These are phyloP conservation scores for Apiospora sp. DNA, from an alignment of 2,329 filamentous ascomycete genomes.

Conservation along the genomic window DNA sequence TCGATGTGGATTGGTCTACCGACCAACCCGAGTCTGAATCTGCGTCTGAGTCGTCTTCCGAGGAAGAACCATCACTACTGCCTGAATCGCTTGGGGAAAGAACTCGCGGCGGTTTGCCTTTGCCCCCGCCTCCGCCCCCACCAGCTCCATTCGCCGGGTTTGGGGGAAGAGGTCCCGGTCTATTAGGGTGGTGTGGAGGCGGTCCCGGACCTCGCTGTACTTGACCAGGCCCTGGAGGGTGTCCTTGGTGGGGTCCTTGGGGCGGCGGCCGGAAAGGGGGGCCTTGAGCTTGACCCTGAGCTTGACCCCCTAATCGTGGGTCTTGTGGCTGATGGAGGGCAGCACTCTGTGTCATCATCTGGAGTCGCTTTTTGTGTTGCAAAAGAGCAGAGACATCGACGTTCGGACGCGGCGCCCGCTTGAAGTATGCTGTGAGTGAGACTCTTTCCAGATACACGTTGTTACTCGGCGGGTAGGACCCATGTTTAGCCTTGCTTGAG, in stretches of 20 bases:
- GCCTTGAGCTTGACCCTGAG: too few relatives aligned
- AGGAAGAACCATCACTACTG: not conserved
- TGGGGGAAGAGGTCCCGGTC: not conserved
- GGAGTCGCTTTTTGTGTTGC: conserved; percentile 29
- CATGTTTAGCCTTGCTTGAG: conserved; percentile 29
- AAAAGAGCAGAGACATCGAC: conserved; percentile 40
- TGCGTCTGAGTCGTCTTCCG: not conserved
- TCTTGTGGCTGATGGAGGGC: not conserved
- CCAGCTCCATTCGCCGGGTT: not conserved
- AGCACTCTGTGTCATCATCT: conserved; percentile 17
- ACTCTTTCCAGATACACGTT: conserved; percentile 47
- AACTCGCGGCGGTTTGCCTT: not conserved
- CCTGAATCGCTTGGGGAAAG: not conserved
- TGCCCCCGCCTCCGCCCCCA: not conserved
- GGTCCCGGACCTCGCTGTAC: not conserved
- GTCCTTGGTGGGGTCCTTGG: not conserved
- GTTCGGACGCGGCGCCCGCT: conserved; percentile 45
- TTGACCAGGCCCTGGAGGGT: not conserved
- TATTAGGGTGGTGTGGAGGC: not conserved
- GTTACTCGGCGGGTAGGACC: conserved; percentile 31
- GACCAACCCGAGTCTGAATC: not conserved
- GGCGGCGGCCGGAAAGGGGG: not conserved
- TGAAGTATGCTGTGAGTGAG: conserved; percentile 56
- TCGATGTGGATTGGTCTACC: not conserved
- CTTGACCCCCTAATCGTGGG: not conserved